Conservation (phyloP, 331 rosid species). For the Erythrophleum ivorense region DNA sequence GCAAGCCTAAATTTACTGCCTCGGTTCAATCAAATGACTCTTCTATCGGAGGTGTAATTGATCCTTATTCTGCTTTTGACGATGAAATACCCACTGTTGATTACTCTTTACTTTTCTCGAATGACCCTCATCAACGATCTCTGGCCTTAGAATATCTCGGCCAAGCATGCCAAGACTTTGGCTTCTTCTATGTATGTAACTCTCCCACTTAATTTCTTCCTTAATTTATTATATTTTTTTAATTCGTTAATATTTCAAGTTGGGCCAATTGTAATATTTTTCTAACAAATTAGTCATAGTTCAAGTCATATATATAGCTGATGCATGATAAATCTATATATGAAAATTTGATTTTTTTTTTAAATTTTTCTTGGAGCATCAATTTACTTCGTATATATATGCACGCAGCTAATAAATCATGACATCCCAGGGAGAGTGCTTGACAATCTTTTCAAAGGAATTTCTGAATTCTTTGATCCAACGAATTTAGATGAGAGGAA, state of each 20-base stretch:
- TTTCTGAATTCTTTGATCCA: conserved; percentile 56
- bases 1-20: neutral
- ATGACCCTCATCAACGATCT: conserved; percentile 31
- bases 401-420: conserved; percentile 57
- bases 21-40: no score
- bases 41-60: neutral
- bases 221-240: no score
- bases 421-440: conserved; percentile 43
- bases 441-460: conserved; percentile 38
- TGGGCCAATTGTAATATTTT: no score
- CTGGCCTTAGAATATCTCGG: conserved; percentile 41
- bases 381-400: neutral
- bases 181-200: conserved; percentile 52
- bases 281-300: neutral
- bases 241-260: no score
- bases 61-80: neutral
- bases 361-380: no score
- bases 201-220: neutral
- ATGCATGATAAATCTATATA: no score
- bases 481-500: conserved; percentile 46
- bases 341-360: no score
- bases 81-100: conserved; percentile 48
- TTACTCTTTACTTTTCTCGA: conserved; percentile 48
- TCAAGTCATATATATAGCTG: neutral
- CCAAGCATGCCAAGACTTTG: conserved; percentile 50